Conservation (phyloP, 768 basidiomycete species). For the Tremella yokohamensis region DNA sequence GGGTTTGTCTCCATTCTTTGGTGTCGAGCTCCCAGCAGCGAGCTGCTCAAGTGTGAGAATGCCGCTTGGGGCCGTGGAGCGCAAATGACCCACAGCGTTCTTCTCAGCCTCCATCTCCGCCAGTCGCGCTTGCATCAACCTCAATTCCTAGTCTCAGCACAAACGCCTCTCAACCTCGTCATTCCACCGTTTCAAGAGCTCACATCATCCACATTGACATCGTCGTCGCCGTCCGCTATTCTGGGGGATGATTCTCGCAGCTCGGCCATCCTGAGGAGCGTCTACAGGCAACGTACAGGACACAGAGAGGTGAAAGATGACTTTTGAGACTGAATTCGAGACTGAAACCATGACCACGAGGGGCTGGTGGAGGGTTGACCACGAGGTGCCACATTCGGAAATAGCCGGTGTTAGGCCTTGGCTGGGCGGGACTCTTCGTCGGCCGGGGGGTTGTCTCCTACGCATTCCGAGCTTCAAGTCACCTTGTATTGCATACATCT, state of each 20-base stretch:
- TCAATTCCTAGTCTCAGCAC: constrained; percentile 43
- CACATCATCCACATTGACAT: constrained; percentile 45
- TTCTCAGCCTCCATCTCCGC: constrained; percentile 51
- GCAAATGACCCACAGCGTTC: constrained; percentile 17
- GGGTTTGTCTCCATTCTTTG: constrained; percentile 18
- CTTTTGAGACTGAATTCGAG: background rate
- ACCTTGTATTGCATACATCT: no score
- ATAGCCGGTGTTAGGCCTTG: constrained; percentile 7
- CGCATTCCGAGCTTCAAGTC: background rate
- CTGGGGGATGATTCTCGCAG: constrained; percentile 34
- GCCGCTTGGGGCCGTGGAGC: no score
- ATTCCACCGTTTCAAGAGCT: background rate
- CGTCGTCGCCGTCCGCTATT: constrained; percentile 31
- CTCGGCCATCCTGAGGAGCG: constrained; percentile 27
- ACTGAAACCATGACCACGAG: background rate
- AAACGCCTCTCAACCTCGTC: background rate
- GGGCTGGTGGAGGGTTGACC: background rate
- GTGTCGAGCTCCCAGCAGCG: constrained; percentile 16
- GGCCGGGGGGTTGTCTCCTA: constrained; percentile 1
- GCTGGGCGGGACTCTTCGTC: constrained; percentile 3
- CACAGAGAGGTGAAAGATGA: background rate
- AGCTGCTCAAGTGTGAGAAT: constrained; percentile 5
- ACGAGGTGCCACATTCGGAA: constrained; percentile 30
- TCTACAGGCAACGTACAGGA: background rate
- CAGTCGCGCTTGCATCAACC: constrained; percentile 48